These are phyloP conservation scores for Trametes meyenii DNA, from an alignment of 768 basidiomycete species.

Conservation along the genomic window DNA sequence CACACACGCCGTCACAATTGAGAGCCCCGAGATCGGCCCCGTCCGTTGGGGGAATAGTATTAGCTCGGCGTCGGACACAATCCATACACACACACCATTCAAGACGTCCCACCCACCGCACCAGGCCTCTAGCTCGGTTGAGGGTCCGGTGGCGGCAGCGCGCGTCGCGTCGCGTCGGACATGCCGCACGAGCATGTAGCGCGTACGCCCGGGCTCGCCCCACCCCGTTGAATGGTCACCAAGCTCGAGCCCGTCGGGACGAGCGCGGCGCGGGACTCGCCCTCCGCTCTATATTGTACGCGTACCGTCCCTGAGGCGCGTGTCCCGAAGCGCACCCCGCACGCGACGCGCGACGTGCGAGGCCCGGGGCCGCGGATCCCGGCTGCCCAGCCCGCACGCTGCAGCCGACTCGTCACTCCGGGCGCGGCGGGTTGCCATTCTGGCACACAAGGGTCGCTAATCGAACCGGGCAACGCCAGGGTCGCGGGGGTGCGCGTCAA, in stretches of 20 bases:
- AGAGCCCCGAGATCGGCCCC: no score
- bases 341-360: not conserved
- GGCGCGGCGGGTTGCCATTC: not conserved
- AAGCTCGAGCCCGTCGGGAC: not conserved
- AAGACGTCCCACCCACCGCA: no score
- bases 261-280: not conserved
- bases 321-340: not conserved
- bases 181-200: not conserved
- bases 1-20: not conserved
- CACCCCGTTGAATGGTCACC: slow-evolving; percentile 2
- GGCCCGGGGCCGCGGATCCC: not conserved
- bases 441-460: not conserved
- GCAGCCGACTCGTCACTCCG: not conserved
- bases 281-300: not conserved
- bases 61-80: no score
- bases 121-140: no score
- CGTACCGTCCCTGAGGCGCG: not conserved
- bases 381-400: not conserved
- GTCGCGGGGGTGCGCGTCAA: not conserved
- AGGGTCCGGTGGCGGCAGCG: no score
- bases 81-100: no score
- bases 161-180: no score
- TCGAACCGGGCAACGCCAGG: no score
- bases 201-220: not conserved
- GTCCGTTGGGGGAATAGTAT: no score